phyloP scores from a whole-genome alignment of 2,329 filamentous ascomycete genomes.

The Fusarium agapanthi region DNA sequence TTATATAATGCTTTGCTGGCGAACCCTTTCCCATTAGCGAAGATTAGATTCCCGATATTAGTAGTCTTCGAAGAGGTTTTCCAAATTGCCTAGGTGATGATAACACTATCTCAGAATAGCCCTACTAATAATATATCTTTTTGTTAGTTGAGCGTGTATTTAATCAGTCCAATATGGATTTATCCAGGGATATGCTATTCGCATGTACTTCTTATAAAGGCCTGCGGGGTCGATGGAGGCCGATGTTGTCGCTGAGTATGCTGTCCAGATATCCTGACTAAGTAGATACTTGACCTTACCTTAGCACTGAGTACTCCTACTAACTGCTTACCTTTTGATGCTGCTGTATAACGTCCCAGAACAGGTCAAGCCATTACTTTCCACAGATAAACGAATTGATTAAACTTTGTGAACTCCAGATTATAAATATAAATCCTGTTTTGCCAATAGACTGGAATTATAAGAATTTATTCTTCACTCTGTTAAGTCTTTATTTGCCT shows the following conservation, averaged over 20 bases:
- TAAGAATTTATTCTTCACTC: neutral
- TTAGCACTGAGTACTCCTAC: neutral
- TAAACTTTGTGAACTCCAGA: neutral
- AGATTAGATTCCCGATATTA: neutral
- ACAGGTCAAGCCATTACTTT: neutral
- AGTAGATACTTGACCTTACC: too few species aligned
- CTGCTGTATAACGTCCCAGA: neutral
- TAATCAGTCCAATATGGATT: neutral
- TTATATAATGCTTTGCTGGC: accelerated
- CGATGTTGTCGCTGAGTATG: neutral
- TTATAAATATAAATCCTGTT: neutral
- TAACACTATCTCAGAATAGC: neutral
- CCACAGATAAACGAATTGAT: neutral
- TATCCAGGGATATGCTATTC: neutral
- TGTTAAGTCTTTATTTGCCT: neutral
- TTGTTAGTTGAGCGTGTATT: neutral
- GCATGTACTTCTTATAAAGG: neutral
- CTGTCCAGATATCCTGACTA: neutral
- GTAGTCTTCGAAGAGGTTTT: neutral
- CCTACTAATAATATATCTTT: neutral
- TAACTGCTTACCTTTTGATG: neutral
- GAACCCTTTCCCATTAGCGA: neutral
- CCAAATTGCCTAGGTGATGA: neutral
- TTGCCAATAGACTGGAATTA: neutral
- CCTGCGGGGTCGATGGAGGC: neutral